Evolutionary conservation across 2,329 filamentous ascomycete species (phyloP), one percentile per base, ranked within the genome.

Genomic region (Stagonosporopsis vannaccii): DNA sequence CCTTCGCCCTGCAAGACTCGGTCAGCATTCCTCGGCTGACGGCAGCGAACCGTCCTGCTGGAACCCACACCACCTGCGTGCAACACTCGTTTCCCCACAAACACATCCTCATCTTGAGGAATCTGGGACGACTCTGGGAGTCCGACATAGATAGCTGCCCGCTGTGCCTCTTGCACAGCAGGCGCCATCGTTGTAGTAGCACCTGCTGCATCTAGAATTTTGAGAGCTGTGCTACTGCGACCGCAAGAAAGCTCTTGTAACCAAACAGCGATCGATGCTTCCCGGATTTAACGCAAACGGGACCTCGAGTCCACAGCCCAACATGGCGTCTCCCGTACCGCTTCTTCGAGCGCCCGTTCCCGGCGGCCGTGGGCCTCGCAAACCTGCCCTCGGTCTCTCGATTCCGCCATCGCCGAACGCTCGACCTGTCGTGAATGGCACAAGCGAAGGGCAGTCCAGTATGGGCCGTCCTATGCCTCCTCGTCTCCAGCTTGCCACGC

Each of bases 351-450:
- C 92, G 51, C 91, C 92, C 59, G 88, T 96, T 53, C 90, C 90
- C 35, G 90, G 91, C 62, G 83, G 75, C 43, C 75, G 76, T 51
- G 87, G 86, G 56, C 80, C 83, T 57, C 84, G 90, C 61, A 83
- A 89, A 49, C 92, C 92, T 25, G 87, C 90, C 68, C 84, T 98
- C 56, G 94, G 92, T 40, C 85, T 98, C 53, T 91, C 93, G 41
- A 98, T 98, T 56, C 94, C 94, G 33, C 88, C 90, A 0, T 96
- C 92, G 32, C 91, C 92, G 44, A 94, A 87, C 78, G 89, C 83
- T 60, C 91, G 93, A 75, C 87, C 93, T 2, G 86, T 96, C 56
- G 85, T 95, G 47, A 85, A 84, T 64, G 82, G 81, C 65, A 76
- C 82, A 69, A 78, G 70, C 13, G 77, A 80, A 3, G 73, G 66